Conservation (phyloP, 495 filamentous ascomycete genomes). For the Aspergillus baeticus region DNA sequence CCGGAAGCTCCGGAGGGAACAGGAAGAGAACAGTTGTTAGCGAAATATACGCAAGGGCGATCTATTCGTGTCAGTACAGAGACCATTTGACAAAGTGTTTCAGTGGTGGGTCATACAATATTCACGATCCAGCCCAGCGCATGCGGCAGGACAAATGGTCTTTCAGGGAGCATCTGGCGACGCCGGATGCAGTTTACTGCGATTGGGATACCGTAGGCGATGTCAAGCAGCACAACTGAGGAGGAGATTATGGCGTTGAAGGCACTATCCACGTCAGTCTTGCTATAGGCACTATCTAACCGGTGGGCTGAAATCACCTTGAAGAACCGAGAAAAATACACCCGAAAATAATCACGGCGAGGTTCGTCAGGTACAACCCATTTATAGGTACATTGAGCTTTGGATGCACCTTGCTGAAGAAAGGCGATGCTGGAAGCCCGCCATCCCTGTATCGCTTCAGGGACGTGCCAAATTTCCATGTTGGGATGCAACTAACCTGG, state of each 20-base stretch:
- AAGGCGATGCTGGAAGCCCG: slow-evolving; percentile 63
- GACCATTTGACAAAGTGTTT: background rate
- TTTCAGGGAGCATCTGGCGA: slow-evolving; percentile 60
- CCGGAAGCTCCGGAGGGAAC: slow-evolving; percentile 68
- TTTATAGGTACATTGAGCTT: slow-evolving; percentile 67
- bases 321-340: slow-evolving; percentile 74
- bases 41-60: slow-evolving; percentile 63
- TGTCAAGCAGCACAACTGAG: slow-evolving; percentile 66
- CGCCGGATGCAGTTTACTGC: slow-evolving; percentile 64
- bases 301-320: slow-evolving; percentile 34
- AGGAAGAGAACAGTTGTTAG: slow-evolving; percentile 74
- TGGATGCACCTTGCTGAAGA: slow-evolving; percentile 65
- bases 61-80: slow-evolving; percentile 26
- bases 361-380: slow-evolving; percentile 63
- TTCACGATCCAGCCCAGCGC: slow-evolving; percentile 54
- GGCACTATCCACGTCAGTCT: slow-evolving; percentile 27
- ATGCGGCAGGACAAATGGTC: slow-evolving; percentile 60
- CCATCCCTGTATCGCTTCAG: slow-evolving; percentile 51
- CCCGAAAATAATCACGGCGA: slow-evolving; percentile 67
- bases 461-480: background rate
- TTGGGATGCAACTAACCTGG: slow-evolving; percentile 31
- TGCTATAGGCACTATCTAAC: background rate
- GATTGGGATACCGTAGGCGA: slow-evolving; percentile 74
- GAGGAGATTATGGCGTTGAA: slow-evolving; percentile 67
- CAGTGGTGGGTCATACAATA: slow-evolving; percentile 26